Evolutionary conservation across 176 grass and related monocot genomes (phyloP).

Genomic region (Leersia perrieri): DNA sequence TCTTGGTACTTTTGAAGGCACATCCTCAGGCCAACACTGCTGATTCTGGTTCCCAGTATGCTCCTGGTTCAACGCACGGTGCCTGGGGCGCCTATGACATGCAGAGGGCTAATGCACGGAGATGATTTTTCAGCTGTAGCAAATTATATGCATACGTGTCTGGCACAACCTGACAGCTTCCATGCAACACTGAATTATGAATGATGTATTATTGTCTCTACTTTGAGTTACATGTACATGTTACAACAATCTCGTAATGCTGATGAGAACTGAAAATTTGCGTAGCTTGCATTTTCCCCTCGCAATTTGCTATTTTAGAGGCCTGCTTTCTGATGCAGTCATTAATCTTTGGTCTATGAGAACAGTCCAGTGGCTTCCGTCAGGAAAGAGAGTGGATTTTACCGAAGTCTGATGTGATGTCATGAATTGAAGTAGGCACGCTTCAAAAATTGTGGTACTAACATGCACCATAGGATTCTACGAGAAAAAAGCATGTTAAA

Average conservation of each 20-base stretch:
- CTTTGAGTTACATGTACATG: neutral
- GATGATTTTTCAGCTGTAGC: constrained; percentile 20
- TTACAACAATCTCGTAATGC: neutral
- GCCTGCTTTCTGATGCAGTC: neutral
- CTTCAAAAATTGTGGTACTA: neutral
- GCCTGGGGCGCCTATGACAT: constrained; percentile 56
- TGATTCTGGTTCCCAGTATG: constrained; percentile 54
- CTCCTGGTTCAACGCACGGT: constrained; percentile 32
- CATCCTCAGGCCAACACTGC: constrained; percentile 43
- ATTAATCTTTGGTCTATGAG: neutral
- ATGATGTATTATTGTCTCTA: neutral
- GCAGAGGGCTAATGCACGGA: constrained; percentile 50
- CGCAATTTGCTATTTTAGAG: neutral
- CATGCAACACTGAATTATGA: neutral
- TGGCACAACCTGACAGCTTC: constrained; percentile 11
- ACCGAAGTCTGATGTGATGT: neutral
- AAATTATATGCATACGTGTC: constrained; percentile 15
- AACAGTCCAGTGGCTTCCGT: neutral
- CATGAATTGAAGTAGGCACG: neutral
- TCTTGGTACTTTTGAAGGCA: constrained; percentile 4
- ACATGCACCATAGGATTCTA: neutral
- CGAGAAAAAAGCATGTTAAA: neutral
- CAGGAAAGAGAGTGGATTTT: neutral
- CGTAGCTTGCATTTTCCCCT: neutral
- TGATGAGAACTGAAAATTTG: neutral